A percentile compares a stretch with the other conserved stretches of the same genome.
These are phyloP conservation scores for Rosa lucieae DNA, from an alignment of 306 rosid species.

Conservation along the genomic window DNA sequence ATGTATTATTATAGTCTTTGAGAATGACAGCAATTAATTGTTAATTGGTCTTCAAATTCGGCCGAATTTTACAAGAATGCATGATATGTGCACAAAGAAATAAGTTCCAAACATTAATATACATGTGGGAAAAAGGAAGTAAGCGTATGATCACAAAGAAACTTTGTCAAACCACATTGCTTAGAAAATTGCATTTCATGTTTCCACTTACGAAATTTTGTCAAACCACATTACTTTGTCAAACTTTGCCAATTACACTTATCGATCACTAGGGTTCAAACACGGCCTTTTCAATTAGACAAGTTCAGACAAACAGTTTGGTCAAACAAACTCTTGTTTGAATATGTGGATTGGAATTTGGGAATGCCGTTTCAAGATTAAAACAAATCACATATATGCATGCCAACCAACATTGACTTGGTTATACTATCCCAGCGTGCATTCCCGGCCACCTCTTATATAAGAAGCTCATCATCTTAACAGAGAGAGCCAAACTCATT, in stretches of 20 bases:
- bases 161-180: background rate
- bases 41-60: background rate
- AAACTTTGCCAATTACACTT: background rate
- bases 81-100: background rate
- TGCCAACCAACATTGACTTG: background rate
- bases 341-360: background rate
- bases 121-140: background rate
- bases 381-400: background rate
- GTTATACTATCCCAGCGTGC: background rate
- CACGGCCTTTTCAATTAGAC: background rate
- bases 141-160: background rate
- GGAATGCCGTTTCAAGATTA: background rate
- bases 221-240: too few species aligned
- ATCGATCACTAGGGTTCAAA: background rate
- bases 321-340: constrained; percentile 1
- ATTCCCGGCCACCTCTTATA: background rate
- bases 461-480: background rate
- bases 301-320: background rate
- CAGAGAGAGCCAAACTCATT: background rate
- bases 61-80: background rate
- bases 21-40: background rate
- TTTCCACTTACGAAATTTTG: too few species aligned
- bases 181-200: background rate
- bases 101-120: background rate
- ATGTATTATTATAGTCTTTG: background rate